Conservation (phyloP, 495 filamentous ascomycete species). For the Friedmanniomyces simplex region DNA sequence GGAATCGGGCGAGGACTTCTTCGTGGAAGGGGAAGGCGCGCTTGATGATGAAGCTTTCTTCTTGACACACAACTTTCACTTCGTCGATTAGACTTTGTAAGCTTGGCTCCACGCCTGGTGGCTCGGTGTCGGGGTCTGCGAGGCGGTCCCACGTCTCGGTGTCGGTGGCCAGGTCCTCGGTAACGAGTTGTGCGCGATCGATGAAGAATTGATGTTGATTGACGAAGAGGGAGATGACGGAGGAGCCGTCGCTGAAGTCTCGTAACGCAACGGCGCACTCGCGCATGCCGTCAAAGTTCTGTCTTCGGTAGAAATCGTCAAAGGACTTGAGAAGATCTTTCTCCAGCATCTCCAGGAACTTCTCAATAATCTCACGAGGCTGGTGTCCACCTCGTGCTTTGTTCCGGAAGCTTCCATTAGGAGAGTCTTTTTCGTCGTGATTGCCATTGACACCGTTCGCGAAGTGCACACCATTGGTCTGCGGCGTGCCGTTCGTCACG, state of each 20-base stretch:
- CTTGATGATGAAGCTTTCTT: constrained; percentile 91
- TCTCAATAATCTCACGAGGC: constrained; percentile 71
- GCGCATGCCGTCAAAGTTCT: constrained; percentile 88
- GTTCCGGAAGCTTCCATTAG: neutral
- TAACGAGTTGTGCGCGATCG: constrained; percentile 76
- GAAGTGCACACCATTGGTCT: constrained; percentile 26
- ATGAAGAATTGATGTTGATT: constrained; percentile 99
- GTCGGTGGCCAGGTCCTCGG: constrained; percentile 78
- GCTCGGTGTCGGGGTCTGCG: constrained; percentile 86
- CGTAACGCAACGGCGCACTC: constrained; percentile 80
- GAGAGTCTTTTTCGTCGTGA: constrained; percentile 27
- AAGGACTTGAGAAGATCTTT: constrained; percentile 94
- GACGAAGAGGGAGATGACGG: constrained; percentile 89
- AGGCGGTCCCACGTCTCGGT: constrained; percentile 72
- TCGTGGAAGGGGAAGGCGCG: constrained; percentile 94
- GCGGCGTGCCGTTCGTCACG: constrained; percentile 40
- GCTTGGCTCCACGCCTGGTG: constrained; percentile 82
- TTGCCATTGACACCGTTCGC: constrained; percentile 46
- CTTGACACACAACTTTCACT: constrained; percentile 89
- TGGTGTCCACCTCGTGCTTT: constrained; percentile 24
- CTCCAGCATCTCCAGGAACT: constrained; percentile 90
- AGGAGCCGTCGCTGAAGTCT: constrained; percentile 91
- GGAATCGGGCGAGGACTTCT: constrained; percentile 78
- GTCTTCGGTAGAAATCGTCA: constrained; percentile 85
- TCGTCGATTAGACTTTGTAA: constrained; percentile 87